A percentile compares a stretch with the other conserved stretches of the same genome.
Evolutionary conservation across 352 stramenopile genomes (phyloP).

Genomic region (Peronosclerospora sorghi): DNA sequence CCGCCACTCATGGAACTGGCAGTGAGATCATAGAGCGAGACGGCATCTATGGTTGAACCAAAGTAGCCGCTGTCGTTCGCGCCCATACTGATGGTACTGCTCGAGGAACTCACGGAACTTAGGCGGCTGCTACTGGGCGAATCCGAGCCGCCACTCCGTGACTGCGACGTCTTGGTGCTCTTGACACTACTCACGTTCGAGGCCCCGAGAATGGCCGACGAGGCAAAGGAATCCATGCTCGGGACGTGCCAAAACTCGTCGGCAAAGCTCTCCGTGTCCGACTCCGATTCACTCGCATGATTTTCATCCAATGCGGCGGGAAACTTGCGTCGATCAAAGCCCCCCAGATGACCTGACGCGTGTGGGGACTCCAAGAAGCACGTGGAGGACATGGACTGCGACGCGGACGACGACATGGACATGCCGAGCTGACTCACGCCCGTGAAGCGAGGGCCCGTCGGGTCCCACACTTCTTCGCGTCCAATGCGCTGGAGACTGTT

Average conservation of each 20-base stretch:
- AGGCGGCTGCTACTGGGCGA: constrained; percentile 18
- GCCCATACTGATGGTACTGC: constrained; percentile 21
- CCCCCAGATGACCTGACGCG: constrained; percentile 20
- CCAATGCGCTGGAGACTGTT: constrained; percentile 68
- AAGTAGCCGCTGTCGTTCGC: constrained; percentile 19
- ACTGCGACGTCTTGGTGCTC: constrained; percentile 11
- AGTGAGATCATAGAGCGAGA: constrained; percentile 5
- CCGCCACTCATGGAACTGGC: constrained; percentile 11
- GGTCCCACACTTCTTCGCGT: constrained; percentile 65
- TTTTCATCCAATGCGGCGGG: constrained; percentile 35
- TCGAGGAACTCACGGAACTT: constrained; percentile 16
- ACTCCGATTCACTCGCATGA: constrained; percentile 31
- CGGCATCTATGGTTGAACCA: constrained; percentile 3
- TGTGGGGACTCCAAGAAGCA: constrained; percentile 37
- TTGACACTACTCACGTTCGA: constrained; percentile 10
- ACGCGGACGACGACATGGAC: constrained; percentile 32
- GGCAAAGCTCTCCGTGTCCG: constrained; percentile 24
- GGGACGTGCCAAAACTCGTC: constrained; percentile 40
- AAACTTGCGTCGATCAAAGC: constrained; percentile 19
- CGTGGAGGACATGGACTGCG: constrained; percentile 30
- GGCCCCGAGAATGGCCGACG: constrained; percentile 19
- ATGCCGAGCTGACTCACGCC: constrained; percentile 41
- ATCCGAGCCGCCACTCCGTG: constrained; percentile 17
- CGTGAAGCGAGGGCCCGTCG: constrained; percentile 42
- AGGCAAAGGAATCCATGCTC: constrained; percentile 26